Evolutionary conservation across 2,329 filamentous ascomycete genomes (phyloP).

Genomic region (Purpureocillium lavendulum): DNA sequence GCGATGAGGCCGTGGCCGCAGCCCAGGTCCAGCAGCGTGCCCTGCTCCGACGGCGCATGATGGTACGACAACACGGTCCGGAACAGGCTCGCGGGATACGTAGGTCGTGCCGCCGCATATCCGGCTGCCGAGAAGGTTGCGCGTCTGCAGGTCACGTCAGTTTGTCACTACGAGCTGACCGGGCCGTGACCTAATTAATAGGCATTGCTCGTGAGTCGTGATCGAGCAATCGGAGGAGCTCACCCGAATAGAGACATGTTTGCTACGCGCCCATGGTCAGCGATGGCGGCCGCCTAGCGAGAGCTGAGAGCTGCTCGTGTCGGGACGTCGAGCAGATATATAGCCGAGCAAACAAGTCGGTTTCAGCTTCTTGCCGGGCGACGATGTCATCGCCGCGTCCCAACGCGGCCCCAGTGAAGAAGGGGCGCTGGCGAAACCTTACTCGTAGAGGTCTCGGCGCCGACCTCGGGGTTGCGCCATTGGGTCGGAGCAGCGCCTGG

Average conservation of each 20-base stretch:
- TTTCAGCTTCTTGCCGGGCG: too few relatives aligned
- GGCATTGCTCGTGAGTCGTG: background rate
- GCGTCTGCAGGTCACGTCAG: slow-evolving; percentile 31
- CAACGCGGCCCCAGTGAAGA: too few relatives aligned
- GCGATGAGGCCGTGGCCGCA: slow-evolving; percentile 53
- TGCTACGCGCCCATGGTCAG: background rate
- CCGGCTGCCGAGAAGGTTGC: slow-evolving; percentile 45
- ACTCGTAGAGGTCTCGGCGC: slow-evolving; percentile 1
- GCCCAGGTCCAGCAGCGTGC: slow-evolving; percentile 48
- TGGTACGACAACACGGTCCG: slow-evolving; percentile 46
- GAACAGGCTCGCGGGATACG: slow-evolving; percentile 48
- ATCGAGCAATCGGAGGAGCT: too few relatives aligned
- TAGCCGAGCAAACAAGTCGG: too few relatives aligned
- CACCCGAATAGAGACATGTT: slow-evolving; percentile 42
- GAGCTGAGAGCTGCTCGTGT: too few relatives aligned
- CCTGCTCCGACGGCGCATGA: slow-evolving; percentile 20
- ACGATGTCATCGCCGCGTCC: too few relatives aligned
- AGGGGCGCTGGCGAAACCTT: too few relatives aligned
- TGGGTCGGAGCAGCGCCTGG: background rate
- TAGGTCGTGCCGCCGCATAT: slow-evolving; percentile 53
- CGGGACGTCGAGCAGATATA: too few relatives aligned
- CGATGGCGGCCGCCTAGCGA: too few relatives aligned
- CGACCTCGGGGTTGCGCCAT: slow-evolving; percentile 6
- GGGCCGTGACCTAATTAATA: too few relatives aligned
- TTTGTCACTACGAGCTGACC: too few relatives aligned